phyloP scores from a whole-genome alignment of 768 basidiomycete genomes.

The Serpula lacrymans region DNA sequence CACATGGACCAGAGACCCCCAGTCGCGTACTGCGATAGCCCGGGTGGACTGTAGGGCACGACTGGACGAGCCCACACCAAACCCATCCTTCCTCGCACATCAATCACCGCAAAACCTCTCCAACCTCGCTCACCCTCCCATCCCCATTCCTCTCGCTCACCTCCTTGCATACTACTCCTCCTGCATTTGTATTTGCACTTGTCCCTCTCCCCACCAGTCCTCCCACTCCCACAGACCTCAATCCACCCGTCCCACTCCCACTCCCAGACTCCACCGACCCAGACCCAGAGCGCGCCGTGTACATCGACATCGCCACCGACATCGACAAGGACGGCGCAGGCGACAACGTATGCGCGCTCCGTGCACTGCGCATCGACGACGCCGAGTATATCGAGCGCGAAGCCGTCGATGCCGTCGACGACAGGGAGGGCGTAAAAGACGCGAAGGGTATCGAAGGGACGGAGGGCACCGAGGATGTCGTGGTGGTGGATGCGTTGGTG shows the following conservation, averaged over 20 bases:
- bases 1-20: no score
- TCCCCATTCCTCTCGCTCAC: not conserved
- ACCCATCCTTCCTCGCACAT: no score
- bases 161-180: not conserved
- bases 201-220: slow-evolving; percentile 2
- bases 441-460: not conserved
- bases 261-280: slow-evolving; percentile 21
- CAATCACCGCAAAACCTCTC: no score
- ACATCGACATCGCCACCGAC: slow-evolving; percentile 10
- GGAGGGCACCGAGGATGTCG: not conserved
- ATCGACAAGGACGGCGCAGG: slow-evolving; percentile 20
- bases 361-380: slow-evolving; percentile 27
- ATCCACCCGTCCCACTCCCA: slow-evolving; percentile 8
- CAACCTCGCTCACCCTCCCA: no score
- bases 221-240: slow-evolving; percentile 6
- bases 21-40: no score
- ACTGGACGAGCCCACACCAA: no score
- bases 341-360: slow-evolving; percentile 30
- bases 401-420: slow-evolving; percentile 36
- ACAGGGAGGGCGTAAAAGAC: slow-evolving; percentile 34
- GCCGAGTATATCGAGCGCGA: slow-evolving; percentile 27
- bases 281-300: slow-evolving; percentile 30
- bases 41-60: no score
- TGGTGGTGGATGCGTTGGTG: not conserved
- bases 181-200: not conserved